Percentiles rank a stretch among this genome's conserved stretches.
These are phyloP conservation scores for Musa schizocarpa DNA, from an alignment of 176 grass and related monocot genomes.

Conservation along the genomic window DNA sequence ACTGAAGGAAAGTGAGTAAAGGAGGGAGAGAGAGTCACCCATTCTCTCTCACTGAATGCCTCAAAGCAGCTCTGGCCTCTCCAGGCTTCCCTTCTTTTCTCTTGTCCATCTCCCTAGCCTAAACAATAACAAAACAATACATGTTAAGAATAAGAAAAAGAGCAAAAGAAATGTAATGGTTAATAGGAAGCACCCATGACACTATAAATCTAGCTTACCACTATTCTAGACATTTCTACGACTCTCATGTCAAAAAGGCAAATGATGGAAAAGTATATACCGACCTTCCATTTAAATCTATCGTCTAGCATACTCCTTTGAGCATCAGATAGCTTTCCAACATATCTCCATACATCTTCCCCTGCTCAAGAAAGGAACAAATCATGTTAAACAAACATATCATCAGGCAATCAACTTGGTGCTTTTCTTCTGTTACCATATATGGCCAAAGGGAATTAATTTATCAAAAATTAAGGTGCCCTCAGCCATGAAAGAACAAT, in stretches of 20 bases:
- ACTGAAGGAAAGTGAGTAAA: no score
- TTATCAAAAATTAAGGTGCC: background rate
- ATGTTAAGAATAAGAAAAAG: background rate
- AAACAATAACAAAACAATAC: slow-evolving; percentile 20
- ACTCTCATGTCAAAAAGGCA: slow-evolving; percentile 5
- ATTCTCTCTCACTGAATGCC: slow-evolving; percentile 90
- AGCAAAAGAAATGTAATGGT: background rate
- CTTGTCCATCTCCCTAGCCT: slow-evolving; percentile 99
- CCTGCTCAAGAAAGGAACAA: slow-evolving; percentile 36
- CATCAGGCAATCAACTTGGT: background rate
- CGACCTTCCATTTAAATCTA: slow-evolving; percentile 99
- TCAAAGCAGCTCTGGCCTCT: slow-evolving; percentile 83
- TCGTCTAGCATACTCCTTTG: slow-evolving; percentile 99
- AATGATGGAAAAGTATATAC: background rate
- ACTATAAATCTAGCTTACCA: background rate
- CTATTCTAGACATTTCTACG: background rate
- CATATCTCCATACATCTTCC: slow-evolving; percentile 95
- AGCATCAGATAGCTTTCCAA: slow-evolving; percentile 98
- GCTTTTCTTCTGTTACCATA: background rate
- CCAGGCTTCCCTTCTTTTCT: slow-evolving; percentile 90
- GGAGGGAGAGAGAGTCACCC: slow-evolving; percentile 31
- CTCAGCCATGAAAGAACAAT: background rate
- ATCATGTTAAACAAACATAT: no score
- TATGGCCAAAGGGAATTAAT: background rate
- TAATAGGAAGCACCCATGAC: background rate